Conservation (phyloP, 2,329 filamentous ascomycete species). For the Sclerotinia minor region DNA sequence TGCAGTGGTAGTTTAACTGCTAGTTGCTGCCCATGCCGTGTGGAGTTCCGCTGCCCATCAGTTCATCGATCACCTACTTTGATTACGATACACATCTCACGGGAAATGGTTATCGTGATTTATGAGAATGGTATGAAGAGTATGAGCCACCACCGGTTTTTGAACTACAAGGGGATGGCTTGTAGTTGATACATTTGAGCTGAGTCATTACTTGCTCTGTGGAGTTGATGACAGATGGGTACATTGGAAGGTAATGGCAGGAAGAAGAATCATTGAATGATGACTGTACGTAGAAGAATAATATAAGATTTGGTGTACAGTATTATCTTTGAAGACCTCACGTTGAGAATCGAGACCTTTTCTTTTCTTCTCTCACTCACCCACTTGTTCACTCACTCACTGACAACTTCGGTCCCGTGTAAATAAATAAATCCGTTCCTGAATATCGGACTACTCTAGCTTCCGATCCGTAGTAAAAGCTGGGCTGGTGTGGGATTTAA, state of each 20-base stretch:
- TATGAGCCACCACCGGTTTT: conserved; percentile 1
- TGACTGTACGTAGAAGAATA: neutral
- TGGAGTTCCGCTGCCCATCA: too few species aligned
- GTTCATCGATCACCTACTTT: neutral
- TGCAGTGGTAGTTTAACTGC: too few species aligned
- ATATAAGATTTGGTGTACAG: neutral
- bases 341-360: too few species aligned
- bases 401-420: too few species aligned
- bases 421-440: neutral
- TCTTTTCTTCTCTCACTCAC: too few species aligned
- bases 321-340: too few species aligned
- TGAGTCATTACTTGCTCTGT: neutral
- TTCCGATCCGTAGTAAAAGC: neutral
- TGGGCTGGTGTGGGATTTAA: neutral
- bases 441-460: neutral
- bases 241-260: neutral
- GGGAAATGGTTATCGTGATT: neutral
- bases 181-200: neutral
- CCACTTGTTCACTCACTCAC: too few species aligned
- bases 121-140: neutral
- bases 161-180: neutral
- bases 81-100: neutral
- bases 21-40: too few species aligned
- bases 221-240: neutral
- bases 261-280: neutral